A percentile compares a stretch with the other conserved stretches of the same genome.
Conservation (phyloP, 2,329 filamentous ascomycete species). For the Xenosphaeropsis pyriputrescens region DNA sequence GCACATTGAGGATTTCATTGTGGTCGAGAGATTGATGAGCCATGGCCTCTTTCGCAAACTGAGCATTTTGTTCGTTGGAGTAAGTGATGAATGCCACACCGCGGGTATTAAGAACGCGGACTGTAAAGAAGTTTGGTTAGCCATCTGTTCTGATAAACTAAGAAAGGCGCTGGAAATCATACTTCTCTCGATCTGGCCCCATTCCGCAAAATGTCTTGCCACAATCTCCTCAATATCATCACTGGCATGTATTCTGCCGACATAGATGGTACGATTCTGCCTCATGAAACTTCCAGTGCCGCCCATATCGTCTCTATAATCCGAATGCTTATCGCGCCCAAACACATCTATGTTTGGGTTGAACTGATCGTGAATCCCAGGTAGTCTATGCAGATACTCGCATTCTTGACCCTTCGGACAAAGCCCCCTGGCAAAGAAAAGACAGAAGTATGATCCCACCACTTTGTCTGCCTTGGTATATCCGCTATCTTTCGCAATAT, state of each 20-base stretch:
- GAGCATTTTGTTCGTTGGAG: constrained; percentile 72
- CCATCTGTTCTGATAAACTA: constrained; percentile 3
- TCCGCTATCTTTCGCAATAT: constrained; percentile 64
- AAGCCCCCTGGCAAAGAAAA: constrained; percentile 74
- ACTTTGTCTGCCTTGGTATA: constrained; percentile 68
- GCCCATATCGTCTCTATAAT: constrained; percentile 96
- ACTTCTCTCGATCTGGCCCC: constrained; percentile 78
- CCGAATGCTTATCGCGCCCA: constrained; percentile 78
- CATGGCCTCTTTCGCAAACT: constrained; percentile 94
- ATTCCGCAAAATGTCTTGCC: constrained; percentile 88
- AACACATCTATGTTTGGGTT: constrained; percentile 94
- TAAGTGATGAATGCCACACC: constrained; percentile 96
- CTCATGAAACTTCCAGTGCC: constrained; percentile 89
- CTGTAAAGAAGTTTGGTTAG: constrained; percentile 17
- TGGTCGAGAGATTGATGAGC: constrained; percentile 86
- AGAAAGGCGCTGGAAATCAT: constrained; percentile 8
- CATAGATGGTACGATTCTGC: constrained; percentile 86
- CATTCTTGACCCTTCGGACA: constrained; percentile 86
- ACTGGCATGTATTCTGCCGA: constrained; percentile 85
- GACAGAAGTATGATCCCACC: constrained; percentile 75
- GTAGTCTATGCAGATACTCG: constrained; percentile 83
- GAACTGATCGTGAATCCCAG: constrained; percentile 76
- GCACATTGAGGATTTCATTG: constrained; percentile 82
- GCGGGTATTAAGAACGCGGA: constrained; percentile 72
- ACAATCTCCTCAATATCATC: constrained; percentile 97